Percentiles rank a stretch among this genome's conserved stretches.
These are phyloP conservation scores for Thalia dealbata DNA, from an alignment of 176 grass and related monocot genomes.

Conservation along the genomic window DNA sequence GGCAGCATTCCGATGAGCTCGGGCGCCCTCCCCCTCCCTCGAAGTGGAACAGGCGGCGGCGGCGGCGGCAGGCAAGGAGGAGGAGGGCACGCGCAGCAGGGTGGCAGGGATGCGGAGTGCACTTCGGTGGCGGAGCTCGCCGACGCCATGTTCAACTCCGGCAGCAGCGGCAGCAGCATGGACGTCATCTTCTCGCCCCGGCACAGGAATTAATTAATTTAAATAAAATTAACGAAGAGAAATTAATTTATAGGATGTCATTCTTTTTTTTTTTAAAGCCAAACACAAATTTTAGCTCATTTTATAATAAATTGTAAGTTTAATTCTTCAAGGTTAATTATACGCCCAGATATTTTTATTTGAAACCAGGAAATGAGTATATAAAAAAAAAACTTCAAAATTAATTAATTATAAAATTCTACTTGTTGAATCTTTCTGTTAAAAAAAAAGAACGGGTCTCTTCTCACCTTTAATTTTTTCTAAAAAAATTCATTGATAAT, in stretches of 20 bases:
- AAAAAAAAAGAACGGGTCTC: neutral
- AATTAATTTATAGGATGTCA: neutral
- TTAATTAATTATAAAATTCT: no score
- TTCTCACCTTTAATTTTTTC: neutral
- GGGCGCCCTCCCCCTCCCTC: neutral
- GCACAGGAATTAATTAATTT: neutral
- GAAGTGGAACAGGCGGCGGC: neutral
- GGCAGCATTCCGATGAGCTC: neutral
- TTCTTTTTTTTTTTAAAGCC: no score
- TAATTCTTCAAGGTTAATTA: no score
- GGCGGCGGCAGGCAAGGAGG: neutral
- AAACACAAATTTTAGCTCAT: no score
- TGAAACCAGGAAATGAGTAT: no score
- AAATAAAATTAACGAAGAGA: neutral
- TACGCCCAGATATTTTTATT: no score
- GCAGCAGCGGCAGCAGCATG: conserved; percentile 57
- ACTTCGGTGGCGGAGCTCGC: conserved; percentile 42
- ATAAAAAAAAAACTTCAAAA: no score
- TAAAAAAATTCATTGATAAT: neutral
- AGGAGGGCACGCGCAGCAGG: neutral
- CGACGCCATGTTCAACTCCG: conserved; percentile 61
- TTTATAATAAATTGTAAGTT: no score
- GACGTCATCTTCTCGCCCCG: conserved; percentile 40
- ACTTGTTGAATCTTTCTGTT: no score
- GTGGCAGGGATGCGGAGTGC: conserved; percentile 25